These are phyloP conservation scores for Trypanosoma conorhini DNA, from an alignment of 208 protist species.

Conservation along the genomic window DNA sequence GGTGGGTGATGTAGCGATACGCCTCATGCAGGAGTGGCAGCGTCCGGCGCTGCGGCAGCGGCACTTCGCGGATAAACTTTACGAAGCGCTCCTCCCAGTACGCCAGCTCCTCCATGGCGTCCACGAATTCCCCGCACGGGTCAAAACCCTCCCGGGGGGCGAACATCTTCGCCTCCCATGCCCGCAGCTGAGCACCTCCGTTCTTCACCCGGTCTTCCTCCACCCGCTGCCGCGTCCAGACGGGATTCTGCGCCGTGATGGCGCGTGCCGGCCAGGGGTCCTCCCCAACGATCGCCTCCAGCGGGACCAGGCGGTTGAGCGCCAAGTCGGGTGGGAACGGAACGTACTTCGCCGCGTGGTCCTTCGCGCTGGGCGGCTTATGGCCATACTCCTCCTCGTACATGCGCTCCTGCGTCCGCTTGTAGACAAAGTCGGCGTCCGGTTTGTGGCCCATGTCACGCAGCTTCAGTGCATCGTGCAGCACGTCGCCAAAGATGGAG, in stretches of 20 bases:
- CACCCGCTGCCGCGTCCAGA: conserved; percentile 53
- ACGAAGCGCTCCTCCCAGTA: conserved; percentile 74
- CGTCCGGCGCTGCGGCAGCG: conserved; percentile 67
- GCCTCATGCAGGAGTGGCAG: conserved; percentile 79
- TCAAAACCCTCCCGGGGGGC: conserved; percentile 58
- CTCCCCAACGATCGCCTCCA: conserved; percentile 31
- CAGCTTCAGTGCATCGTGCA: conserved; percentile 76
- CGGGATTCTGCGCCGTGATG: conserved; percentile 74
- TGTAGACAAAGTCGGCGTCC: conserved; percentile 81
- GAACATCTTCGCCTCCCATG: conserved; percentile 59
- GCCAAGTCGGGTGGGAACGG: conserved; percentile 75
- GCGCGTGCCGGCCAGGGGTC: conserved; percentile 83
- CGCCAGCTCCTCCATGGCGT: conserved; percentile 80
- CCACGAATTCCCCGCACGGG: conserved; percentile 61
- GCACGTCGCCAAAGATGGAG: conserved; percentile 74
- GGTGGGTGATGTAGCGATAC: conserved; percentile 69
- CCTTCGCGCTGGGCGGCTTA: conserved; percentile 67
- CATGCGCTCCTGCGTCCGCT: conserved; percentile 78
- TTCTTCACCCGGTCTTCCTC: conserved; percentile 47
- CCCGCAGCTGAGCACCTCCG: conserved; percentile 39
- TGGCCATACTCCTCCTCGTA: conserved; percentile 85
- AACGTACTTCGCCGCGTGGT: conserved; percentile 63
- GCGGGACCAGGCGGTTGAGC: conserved; percentile 61
- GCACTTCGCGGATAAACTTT: conserved; percentile 57
- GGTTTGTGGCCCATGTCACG: conserved; percentile 85